Percentiles rank a stretch among this genome's conserved stretches.
Evolutionary conservation across 1,139 yeast genomes (phyloP).

Genomic region (Suhomyces panamericanus): DNA sequence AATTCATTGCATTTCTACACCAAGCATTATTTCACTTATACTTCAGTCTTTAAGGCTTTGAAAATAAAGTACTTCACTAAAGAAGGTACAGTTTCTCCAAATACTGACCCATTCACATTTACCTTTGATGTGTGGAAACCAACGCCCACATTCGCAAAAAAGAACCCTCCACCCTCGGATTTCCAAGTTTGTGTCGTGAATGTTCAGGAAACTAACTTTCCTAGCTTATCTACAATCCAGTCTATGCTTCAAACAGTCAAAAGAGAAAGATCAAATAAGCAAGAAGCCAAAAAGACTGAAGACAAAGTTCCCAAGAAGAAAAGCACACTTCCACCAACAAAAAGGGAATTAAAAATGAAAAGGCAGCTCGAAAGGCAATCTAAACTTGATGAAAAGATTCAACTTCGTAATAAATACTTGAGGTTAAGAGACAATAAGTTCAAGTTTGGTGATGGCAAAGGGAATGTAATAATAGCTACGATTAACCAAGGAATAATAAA

Average conservation of each 20-base stretch:
- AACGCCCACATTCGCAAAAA: constrained; percentile 64
- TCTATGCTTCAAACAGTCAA: constrained; percentile 27
- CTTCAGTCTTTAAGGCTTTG: constrained; percentile 42
- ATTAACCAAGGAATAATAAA: constrained; percentile 74
- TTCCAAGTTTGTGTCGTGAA: constrained; percentile 66
- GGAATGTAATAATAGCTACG: constrained; percentile 60
- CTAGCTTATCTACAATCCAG: constrained; percentile 45
- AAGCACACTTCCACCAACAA: constrained; percentile 15
- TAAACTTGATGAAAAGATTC: constrained; percentile 27
- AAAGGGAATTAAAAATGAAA: constrained; percentile 22
- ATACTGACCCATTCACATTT: constrained; percentile 14
- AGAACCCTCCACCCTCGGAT: constrained; percentile 63
- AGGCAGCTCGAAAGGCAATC: constrained; percentile 28
- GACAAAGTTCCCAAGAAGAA: constrained; percentile 11
- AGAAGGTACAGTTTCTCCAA: neutral
- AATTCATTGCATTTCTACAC: constrained; percentile 15
- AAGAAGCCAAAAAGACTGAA: constrained; percentile 7
- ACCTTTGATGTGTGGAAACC: constrained; percentile 87
- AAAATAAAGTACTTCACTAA: constrained; percentile 6
- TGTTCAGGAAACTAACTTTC: constrained; percentile 52
- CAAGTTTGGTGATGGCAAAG: constrained; percentile 43
- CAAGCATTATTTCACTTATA: constrained; percentile 37
- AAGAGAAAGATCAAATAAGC: constrained; percentile 1
- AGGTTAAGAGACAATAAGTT: constrained; percentile 29
- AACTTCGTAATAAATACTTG: constrained; percentile 28